These are phyloP conservation scores for Nakazawaea anatomiae DNA, from an alignment of 805 yeast species.

Conservation along the genomic window DNA sequence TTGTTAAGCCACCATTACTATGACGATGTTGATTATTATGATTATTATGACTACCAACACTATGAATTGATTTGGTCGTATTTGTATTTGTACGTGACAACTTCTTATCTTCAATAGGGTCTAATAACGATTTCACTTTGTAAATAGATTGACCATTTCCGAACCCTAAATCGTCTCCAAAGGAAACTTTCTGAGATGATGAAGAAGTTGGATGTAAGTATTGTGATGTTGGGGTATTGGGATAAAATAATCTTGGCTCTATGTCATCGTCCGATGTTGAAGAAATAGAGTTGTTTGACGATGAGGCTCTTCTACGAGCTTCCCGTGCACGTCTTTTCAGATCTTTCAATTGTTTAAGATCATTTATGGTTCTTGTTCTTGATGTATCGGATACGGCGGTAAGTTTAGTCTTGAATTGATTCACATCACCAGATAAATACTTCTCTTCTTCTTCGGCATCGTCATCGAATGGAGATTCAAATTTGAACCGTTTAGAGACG, in stretches of 20 bases:
- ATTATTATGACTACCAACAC: background rate
- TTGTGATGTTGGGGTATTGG: background rate
- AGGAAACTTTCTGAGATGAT: slow-evolving; percentile 19
- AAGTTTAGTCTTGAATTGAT: slow-evolving; percentile 18
- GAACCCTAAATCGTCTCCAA: slow-evolving; percentile 16
- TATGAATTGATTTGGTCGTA: background rate
- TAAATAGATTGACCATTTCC: slow-evolving; percentile 13
- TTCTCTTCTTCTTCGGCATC: background rate
- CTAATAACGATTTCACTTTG: slow-evolving; percentile 19
- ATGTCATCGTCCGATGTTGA: background rate
- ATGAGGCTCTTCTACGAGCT: background rate
- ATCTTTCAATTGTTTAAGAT: slow-evolving; percentile 6
- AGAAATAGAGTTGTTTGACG: background rate
- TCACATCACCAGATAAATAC: slow-evolving; percentile 13
- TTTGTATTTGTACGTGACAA: background rate
- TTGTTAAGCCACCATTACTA: background rate
- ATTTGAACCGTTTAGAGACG: background rate
- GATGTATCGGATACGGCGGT: slow-evolving; percentile 8
- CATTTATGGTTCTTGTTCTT: slow-evolving; percentile 14
- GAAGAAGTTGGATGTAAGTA: slow-evolving; percentile 11
- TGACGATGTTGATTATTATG: background rate
- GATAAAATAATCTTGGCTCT: background rate
- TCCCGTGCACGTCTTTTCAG: slow-evolving; percentile 1
- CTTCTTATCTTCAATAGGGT: slow-evolving; percentile 7
- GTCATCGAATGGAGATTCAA: background rate